These are phyloP conservation scores for Luffa aegyptiaca DNA, from an alignment of 306 rosid genomes.

Conservation along the genomic window DNA sequence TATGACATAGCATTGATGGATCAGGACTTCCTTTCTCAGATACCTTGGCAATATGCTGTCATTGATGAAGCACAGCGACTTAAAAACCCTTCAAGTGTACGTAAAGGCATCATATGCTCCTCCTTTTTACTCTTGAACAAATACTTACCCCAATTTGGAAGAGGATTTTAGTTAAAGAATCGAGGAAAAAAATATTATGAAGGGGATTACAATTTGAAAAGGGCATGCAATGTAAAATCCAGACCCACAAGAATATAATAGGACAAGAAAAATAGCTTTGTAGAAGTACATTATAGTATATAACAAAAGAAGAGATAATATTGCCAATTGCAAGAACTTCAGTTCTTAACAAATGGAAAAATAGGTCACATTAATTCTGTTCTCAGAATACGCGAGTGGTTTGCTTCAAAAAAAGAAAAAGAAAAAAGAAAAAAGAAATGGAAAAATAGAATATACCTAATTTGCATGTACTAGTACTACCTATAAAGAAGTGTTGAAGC, in stretches of 20 bases:
- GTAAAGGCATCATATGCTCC: slow-evolving; percentile 18
- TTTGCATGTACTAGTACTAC: neutral
- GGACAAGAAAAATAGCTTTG: neutral
- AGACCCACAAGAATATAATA: neutral
- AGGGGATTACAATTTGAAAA: neutral
- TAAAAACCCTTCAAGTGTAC: slow-evolving; percentile 84
- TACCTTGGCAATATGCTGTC: slow-evolving; percentile 83
- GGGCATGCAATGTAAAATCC: neutral
- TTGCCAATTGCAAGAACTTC: neutral
- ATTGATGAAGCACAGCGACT: slow-evolving; percentile 98
- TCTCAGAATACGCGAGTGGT: no score
- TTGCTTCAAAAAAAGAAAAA: no score
- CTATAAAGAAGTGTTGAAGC: neutral
- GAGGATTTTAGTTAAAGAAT: neutral
- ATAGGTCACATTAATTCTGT: neutral
- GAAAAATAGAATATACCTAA: neutral
- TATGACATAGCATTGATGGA: slow-evolving; percentile 79
- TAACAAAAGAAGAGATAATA: neutral
- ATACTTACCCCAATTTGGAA: neutral
- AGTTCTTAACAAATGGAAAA: neutral
- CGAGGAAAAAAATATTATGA: neutral
- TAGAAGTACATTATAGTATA: neutral
- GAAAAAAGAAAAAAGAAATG: neutral
- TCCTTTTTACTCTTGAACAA: neutral
- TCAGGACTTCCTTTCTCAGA: slow-evolving; percentile 91